These are phyloP conservation scores for Sugiyamaella pinicola DNA, from an alignment of 1,139 yeast genomes.

Conservation along the genomic window DNA sequence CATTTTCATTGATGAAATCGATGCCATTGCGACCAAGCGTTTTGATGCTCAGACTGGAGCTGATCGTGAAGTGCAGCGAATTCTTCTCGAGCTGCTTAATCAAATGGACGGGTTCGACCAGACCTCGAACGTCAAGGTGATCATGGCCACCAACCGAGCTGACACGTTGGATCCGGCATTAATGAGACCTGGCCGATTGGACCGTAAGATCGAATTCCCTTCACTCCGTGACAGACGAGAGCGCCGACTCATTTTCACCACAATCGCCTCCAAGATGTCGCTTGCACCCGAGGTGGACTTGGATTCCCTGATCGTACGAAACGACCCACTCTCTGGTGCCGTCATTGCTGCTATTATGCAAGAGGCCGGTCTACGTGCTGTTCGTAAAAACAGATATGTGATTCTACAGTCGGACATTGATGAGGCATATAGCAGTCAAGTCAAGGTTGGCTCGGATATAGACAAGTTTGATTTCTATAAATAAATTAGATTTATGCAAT, in stretches of 20 bases:
- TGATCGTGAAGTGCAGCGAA: conserved; percentile 98
- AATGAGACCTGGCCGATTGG: conserved; percentile 96
- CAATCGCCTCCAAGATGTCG: conserved; percentile 97
- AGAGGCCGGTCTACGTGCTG: conserved; percentile 98
- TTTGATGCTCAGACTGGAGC: conserved; percentile 99
- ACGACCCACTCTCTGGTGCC: conserved; percentile 97
- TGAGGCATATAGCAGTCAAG: conserved; percentile 96
- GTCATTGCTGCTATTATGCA: conserved; percentile 99
- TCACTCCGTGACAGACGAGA: conserved; percentile 94
- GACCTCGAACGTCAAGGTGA: conserved; percentile 90
- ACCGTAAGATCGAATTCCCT: conserved; percentile 97
- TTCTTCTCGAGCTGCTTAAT: conserved; percentile 88
- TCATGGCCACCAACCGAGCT: conserved; percentile 99
- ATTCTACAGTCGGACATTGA: conserved; percentile 94
- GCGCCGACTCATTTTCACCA: conserved; percentile 91
- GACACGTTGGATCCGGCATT: conserved; percentile 97
- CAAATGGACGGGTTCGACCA: conserved; percentile 99
- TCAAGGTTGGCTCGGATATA: conserved; percentile 90
- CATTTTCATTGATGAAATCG: conserved; percentile 96
- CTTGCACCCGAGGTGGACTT: conserved; percentile 96
- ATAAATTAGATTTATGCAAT: conserved; percentile 44
- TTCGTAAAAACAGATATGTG: conserved; percentile 94
- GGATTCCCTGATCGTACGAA: conserved; percentile 91
- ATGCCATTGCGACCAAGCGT: conserved; percentile 98
- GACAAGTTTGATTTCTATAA: conserved; percentile 98